Base-by-base conservation (phyloP, 257 asterid species). In the Fraxinus quadrangulata region DNA sequence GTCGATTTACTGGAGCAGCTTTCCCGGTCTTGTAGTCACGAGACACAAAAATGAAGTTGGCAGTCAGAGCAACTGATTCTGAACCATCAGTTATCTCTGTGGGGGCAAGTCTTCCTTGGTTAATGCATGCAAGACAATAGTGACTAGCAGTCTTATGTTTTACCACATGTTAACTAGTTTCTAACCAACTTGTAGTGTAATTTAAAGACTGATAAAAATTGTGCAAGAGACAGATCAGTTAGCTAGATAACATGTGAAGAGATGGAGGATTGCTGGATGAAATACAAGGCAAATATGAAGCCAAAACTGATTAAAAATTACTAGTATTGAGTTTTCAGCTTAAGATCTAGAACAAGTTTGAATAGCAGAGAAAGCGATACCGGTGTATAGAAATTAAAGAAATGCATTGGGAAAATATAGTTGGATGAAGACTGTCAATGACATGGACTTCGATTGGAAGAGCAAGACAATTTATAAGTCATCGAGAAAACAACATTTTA, bases 21-120 rank as follows among this genome's bases (percentile, higher is more conserved):
- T 90, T 89, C 75, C 88, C 85, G 2, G 98, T 91, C 87, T 89
- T 93, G 78, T 88, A 93, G 83, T 95, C 99, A 73, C 99, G 97
- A 47, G 98, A 98, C 76, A 93, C 99, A 72, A 91, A 93, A 61
- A 95, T 93, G 91, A 95, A 95, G 78, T 88, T 95, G 79, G 99
- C 99, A 9, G 94, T 88, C 71, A 95, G 88, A 77, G 91, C 93
- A 21, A 92, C 82, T 24, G 93, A 86, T 71, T 90, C 96, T 66
- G 90, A 78, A 63, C 73, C 80, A 65, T 87, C 89, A 26, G 75
- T 72, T 67, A 85, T 80, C 63, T 86, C 96, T 88, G 86, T 76
- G 77, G 80, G 76, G 39, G 45, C 76, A 77, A 74, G 33, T 45
- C 14, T 75, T 61, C 47, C 26, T 75, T 16, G 65, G 69, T 42